phyloP scores from a whole-genome alignment of 495 filamentous ascomycete species.

The Oidiodendron maius region DNA sequence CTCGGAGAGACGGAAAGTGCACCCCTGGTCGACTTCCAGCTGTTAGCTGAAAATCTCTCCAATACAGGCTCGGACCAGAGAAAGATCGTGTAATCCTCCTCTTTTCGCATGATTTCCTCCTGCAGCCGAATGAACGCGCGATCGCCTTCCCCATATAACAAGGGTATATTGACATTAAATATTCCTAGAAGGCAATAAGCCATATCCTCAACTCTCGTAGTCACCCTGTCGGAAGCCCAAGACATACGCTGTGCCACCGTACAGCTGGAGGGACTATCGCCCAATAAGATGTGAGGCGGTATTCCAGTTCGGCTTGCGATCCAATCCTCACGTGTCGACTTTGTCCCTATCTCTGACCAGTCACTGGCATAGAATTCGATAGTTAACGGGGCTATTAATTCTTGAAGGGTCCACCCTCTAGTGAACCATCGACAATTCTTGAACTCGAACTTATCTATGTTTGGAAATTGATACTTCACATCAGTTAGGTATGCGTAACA shows the following conservation, averaged over 20 bases:
- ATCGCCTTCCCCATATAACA: neutral
- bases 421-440: neutral
- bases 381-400: neutral
- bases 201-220: neutral
- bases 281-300: neutral
- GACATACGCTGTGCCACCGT: neutral
- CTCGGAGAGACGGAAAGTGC: too few species aligned
- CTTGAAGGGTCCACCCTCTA: neutral
- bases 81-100: too few species aligned
- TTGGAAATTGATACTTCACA: neutral
- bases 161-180: neutral
- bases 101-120: too few species aligned
- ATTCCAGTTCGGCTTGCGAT: neutral
- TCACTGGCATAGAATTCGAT: neutral
- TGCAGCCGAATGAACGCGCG: neutral
- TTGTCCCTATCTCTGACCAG: neutral
- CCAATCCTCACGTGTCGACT: neutral
- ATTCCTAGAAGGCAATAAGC: neutral
- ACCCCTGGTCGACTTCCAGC: too few species aligned
- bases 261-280: neutral
- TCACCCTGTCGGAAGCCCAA: neutral
- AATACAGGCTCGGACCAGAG: too few species aligned
- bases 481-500: neutral
- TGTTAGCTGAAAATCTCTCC: too few species aligned
- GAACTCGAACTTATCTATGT: neutral